These are phyloP conservation scores for Colletotrichum salicis DNA, from an alignment of 2,329 filamentous ascomycete species.

Conservation along the genomic window DNA sequence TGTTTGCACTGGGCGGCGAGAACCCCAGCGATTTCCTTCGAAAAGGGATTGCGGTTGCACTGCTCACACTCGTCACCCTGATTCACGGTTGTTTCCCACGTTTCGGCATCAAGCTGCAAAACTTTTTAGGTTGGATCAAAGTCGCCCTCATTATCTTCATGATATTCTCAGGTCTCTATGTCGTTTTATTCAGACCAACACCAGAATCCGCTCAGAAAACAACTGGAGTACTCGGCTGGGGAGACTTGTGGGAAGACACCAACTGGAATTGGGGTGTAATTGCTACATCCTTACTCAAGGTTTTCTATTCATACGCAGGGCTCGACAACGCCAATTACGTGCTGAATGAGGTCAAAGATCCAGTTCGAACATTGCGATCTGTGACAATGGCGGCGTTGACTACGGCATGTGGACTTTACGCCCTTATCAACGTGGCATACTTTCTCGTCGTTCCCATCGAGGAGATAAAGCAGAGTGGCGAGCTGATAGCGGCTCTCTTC, in stretches of 20 bases:
- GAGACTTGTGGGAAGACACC: conserved; percentile 70
- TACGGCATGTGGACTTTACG: conserved; percentile 71
- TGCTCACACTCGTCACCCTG: conserved; percentile 67
- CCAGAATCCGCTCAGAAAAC: not conserved
- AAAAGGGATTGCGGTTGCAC: conserved; percentile 65
- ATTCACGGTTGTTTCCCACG: conserved; percentile 68
- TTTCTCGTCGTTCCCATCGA: conserved; percentile 74
- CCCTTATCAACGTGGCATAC: conserved; percentile 72
- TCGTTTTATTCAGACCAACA: conserved; percentile 58
- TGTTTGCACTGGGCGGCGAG: conserved; percentile 66
- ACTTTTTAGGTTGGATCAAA: conserved; percentile 72
- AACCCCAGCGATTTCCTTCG: conserved; percentile 61
- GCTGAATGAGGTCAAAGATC: conserved; percentile 76
- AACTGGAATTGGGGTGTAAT: conserved; percentile 76
- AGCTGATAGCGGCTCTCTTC: conserved; percentile 75
- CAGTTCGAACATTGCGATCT: conserved; percentile 71
- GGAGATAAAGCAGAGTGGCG: conserved; percentile 73
- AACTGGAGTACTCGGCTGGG: conserved; percentile 51
- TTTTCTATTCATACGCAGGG: conserved; percentile 76
- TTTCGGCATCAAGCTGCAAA: conserved; percentile 69
- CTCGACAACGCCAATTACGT: conserved; percentile 76
- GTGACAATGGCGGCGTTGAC: conserved; percentile 69
- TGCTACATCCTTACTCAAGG: conserved; percentile 74
- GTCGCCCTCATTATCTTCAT: conserved; percentile 70
- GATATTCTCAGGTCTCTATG: conserved; percentile 69